Conservation (phyloP, 108 stramenopile species). For the Cylindrotheca closterium region DNA sequence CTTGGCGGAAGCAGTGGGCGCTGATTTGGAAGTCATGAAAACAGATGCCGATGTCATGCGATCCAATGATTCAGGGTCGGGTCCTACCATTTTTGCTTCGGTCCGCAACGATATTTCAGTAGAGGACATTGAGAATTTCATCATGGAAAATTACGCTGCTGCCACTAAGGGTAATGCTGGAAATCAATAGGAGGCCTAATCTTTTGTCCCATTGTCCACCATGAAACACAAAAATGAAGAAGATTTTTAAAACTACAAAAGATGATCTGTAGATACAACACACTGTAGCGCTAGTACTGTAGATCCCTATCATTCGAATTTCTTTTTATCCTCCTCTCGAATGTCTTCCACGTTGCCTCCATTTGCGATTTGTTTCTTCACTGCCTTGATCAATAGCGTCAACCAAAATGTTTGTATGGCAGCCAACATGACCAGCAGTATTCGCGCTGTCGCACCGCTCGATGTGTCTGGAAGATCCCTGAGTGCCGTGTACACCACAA, state of each 20-base stretch:
- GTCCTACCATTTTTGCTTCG: constrained; percentile 93
- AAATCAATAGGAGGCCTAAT: not conserved
- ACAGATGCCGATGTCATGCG: constrained; percentile 92
- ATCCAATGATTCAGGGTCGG: constrained; percentile 31
- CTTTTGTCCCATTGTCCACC: too few relatives aligned
- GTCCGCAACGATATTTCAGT: constrained; percentile 83
- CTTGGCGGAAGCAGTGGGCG: constrained; percentile 96
- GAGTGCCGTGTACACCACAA: constrained; percentile 26
- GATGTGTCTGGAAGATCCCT: constrained; percentile 11
- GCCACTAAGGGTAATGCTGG: constrained; percentile 1
- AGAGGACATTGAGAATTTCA: constrained; percentile 67
- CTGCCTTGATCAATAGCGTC: constrained; percentile 38
- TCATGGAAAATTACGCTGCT: constrained; percentile 45
- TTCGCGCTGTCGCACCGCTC: not conserved
- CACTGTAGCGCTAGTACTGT: too few relatives aligned
- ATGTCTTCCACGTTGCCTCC: constrained; percentile 37
- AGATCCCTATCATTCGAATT: not conserved
- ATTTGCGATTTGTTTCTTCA: constrained; percentile 17
- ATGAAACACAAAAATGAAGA: too few relatives aligned
- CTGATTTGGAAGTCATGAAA: constrained; percentile 91
- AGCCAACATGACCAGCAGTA: constrained; percentile 28
- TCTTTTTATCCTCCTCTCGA: constrained; percentile 22
- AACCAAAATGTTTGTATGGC: constrained; percentile 49
- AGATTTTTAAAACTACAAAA: too few relatives aligned
- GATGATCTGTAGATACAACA: too few relatives aligned